Evolutionary conservation across 2,329 filamentous ascomycete species (phyloP).

Genomic region (Colletotrichum sansevieriae): DNA sequence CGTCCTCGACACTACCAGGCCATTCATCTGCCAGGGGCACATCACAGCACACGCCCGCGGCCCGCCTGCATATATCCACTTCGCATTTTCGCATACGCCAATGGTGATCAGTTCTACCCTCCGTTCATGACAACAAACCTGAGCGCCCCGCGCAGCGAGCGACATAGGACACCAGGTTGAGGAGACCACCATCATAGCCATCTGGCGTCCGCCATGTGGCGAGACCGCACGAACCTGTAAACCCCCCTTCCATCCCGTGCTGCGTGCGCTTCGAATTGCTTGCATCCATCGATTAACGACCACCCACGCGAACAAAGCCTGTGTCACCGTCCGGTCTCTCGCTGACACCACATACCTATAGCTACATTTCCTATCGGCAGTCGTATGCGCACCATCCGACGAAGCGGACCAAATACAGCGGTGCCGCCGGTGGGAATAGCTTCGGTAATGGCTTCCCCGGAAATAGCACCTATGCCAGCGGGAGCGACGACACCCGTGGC

Average conservation of each 20-base stretch:
- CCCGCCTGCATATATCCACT: slow-evolving; percentile 7
- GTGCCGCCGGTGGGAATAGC: slow-evolving; percentile 65
- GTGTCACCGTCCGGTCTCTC: slow-evolving; percentile 22
- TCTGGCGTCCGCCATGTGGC: slow-evolving; percentile 86
- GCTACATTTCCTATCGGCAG: slow-evolving; percentile 99
- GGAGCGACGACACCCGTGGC: slow-evolving; percentile 73
- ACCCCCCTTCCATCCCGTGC: slow-evolving; percentile 44
- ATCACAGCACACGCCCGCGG: slow-evolving; percentile 1
- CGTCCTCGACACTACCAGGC: slow-evolving; percentile 25
- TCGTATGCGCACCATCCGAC: slow-evolving; percentile 96
- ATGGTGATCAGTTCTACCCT: slow-evolving; percentile 28
- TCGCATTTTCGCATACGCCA: slow-evolving; percentile 22
- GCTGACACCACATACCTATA: slow-evolving; percentile 57
- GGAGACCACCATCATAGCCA: slow-evolving; percentile 29
- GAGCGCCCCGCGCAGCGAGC: slow-evolving; percentile 39
- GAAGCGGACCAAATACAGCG: slow-evolving; percentile 81
- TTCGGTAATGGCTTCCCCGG: slow-evolving; percentile 71
- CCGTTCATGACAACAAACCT: slow-evolving; percentile 40
- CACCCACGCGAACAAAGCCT: neutral
- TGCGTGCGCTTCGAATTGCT: slow-evolving; percentile 38
- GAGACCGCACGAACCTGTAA: slow-evolving; percentile 98
- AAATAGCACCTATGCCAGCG: slow-evolving; percentile 55
- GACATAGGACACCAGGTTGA: slow-evolving; percentile 40
- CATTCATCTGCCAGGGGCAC: neutral
- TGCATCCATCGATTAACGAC: no score